A percentile compares a stretch with the other conserved stretches of the same genome.
These are phyloP conservation scores for Rhizopogon rudus DNA, from an alignment of 768 basidiomycete genomes.

Conservation along the genomic window DNA sequence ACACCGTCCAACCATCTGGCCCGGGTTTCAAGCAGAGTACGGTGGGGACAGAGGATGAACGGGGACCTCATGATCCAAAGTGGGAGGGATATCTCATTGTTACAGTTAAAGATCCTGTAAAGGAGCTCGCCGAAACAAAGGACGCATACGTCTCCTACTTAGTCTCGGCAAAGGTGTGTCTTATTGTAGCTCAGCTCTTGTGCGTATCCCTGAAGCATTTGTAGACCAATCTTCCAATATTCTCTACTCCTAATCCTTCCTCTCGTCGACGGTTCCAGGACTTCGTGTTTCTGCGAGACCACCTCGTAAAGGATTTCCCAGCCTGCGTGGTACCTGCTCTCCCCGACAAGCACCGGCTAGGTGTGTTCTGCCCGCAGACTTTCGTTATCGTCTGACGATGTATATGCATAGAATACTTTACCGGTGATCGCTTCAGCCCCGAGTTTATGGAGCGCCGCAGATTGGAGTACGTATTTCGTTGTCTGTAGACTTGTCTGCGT, in stretches of 20 bases:
- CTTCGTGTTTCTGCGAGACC: slow-evolving; percentile 89
- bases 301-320: slow-evolving; percentile 87
- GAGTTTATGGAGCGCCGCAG: slow-evolving; percentile 96
- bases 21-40: slow-evolving; percentile 84
- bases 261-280: slow-evolving; percentile 92
- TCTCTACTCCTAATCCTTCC: slow-evolving; percentile 68
- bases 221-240: slow-evolving; percentile 89
- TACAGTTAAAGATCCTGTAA: slow-evolving; percentile 86
- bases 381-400: slow-evolving; percentile 1
- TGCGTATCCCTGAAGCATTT: slow-evolving; percentile 7
- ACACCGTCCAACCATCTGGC: slow-evolving; percentile 38
- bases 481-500: neutral
- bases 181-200: neutral
- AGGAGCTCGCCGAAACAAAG: slow-evolving; percentile 95
- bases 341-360: slow-evolving; percentile 94
- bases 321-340: slow-evolving; percentile 97
- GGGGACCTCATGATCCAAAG: slow-evolving; percentile 72
- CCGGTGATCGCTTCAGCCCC: slow-evolving; percentile 93
- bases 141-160: slow-evolving; percentile 96
- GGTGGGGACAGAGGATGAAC: slow-evolving; percentile 59
- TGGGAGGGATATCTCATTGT: slow-evolving; percentile 88
- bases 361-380: slow-evolving; percentile 39
- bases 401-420: slow-evolving; percentile 82
- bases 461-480: slow-evolving; percentile 59
- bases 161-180: slow-evolving; percentile 77